Evolutionary conservation across 148 eudicot species (phyloP).

Genomic region (Hydrangea macrophylla): DNA sequence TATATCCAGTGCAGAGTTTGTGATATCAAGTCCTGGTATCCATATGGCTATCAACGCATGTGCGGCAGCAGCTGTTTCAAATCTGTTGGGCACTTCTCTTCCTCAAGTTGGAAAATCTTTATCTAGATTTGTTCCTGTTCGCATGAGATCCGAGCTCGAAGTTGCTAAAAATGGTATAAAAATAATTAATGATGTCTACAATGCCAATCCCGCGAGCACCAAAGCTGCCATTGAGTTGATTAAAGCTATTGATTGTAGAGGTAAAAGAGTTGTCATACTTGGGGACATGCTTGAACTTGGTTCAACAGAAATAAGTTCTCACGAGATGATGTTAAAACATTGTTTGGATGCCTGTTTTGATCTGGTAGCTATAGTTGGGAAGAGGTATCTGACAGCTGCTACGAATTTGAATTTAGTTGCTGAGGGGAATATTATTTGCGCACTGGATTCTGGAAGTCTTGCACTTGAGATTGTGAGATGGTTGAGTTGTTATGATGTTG

Average conservation of each 20-base stretch:
- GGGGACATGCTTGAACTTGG: conserved; percentile 24
- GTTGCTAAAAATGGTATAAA: conserved; percentile 1
- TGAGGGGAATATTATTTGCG: background rate
- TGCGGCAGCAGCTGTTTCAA: conserved; percentile 17
- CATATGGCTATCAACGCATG: conserved; percentile 15
- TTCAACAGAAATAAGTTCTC: conserved; percentile 10
- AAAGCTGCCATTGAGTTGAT: conserved; percentile 12
- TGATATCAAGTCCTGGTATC: conserved; percentile 13
- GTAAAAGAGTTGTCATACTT: conserved; percentile 11
- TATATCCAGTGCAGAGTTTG: conserved; percentile 4
- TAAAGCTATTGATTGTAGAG: conserved; percentile 1
- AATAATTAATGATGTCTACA: conserved; percentile 11
- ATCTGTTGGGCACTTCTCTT: conserved; percentile 3
- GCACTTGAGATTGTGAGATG: background rate
- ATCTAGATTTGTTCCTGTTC: conserved; percentile 10
- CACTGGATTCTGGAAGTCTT: background rate
- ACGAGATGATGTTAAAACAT: conserved; percentile 9
- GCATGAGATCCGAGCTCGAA: conserved; percentile 11
- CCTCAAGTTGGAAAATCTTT: conserved; percentile 10
- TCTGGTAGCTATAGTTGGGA: conserved; percentile 11
- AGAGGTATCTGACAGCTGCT: conserved; percentile 12
- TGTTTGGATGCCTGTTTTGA: background rate
- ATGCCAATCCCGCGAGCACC: conserved; percentile 14
- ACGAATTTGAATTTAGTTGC: conserved; percentile 1
- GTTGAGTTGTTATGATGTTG: conserved; percentile 8